A percentile compares a stretch with the other conserved stretches of the same genome.
These are phyloP conservation scores for Hypoxylon sp. DNA, from an alignment of 2,329 filamentous ascomycete genomes.

Conservation along the genomic window DNA sequence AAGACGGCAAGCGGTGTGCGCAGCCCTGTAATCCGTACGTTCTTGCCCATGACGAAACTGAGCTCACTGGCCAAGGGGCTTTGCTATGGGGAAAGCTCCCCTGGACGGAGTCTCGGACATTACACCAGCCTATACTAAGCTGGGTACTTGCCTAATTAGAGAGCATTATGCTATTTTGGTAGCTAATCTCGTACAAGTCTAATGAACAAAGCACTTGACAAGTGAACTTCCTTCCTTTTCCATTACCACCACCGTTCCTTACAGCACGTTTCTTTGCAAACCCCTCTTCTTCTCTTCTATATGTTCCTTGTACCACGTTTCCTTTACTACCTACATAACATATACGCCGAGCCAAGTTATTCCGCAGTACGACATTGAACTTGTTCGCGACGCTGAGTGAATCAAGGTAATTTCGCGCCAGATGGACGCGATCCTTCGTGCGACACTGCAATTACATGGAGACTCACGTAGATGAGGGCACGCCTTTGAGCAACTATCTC, in stretches of 20 bases:
- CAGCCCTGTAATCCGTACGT: constrained; percentile 13
- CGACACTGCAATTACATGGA: constrained; percentile 51
- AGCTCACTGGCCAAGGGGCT: constrained; percentile 15
- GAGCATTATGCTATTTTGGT: constrained; percentile 22
- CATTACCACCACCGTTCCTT: constrained; percentile 17
- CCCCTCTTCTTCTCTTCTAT: constrained; percentile 22
- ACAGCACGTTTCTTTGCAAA: constrained; percentile 9
- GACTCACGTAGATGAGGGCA: constrained; percentile 53
- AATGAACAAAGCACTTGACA: constrained; percentile 43
- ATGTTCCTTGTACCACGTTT: constrained; percentile 19
- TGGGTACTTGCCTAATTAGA: constrained; percentile 34
- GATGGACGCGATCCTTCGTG: constrained; percentile 50
- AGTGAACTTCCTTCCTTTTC: constrained; percentile 25
- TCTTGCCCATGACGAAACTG: constrained; percentile 28
- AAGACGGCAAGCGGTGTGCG: constrained; percentile 25
- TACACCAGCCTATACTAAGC: constrained; percentile 30
- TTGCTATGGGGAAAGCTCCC: constrained; percentile 35
- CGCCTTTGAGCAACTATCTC: constrained; percentile 53
- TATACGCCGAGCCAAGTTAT: neutral
- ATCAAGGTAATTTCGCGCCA: constrained; percentile 44
- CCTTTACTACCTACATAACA: constrained; percentile 1
- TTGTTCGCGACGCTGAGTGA: constrained; percentile 24
- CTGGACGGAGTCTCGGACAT: constrained; percentile 42
- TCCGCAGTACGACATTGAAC: constrained; percentile 2
- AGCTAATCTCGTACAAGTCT: constrained; percentile 35